Percentiles rank a stretch among this genome's conserved stretches.
Conservation (phyloP, 768 basidiomycete genomes). For the Dacryopinax spathularia region DNA sequence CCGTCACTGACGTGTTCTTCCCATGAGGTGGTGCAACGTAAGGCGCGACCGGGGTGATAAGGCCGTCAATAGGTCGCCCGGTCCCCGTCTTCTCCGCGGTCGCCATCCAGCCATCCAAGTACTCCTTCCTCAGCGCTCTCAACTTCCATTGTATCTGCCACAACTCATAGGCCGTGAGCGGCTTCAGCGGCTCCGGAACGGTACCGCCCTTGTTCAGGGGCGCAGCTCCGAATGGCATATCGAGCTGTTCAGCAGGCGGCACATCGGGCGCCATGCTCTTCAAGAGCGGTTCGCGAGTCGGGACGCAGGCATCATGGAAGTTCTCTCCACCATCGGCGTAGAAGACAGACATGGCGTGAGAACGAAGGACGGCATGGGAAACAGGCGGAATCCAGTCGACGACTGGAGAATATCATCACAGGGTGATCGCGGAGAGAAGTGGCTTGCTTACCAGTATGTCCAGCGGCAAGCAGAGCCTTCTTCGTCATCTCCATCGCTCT, state of each 20-base stretch:
- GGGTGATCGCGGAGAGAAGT: neutral
- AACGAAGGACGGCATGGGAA: neutral
- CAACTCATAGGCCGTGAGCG: constrained; percentile 41
- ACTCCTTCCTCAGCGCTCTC: constrained; percentile 37
- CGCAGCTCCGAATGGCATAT: neutral
- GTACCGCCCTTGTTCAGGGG: constrained; percentile 6
- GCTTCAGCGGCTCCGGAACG: neutral
- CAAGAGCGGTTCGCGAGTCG: constrained; percentile 42
- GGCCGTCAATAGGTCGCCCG: constrained; percentile 59
- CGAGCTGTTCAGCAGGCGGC: neutral
- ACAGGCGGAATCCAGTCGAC: neutral
- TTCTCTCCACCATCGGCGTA: constrained; percentile 38
- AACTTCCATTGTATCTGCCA: constrained; percentile 52
- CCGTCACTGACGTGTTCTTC: constrained; percentile 31
- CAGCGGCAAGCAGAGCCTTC: constrained; percentile 41
- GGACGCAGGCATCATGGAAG: constrained; percentile 15
- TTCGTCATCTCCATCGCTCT: constrained; percentile 46
- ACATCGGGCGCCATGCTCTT: constrained; percentile 31
- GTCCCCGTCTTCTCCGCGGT: constrained; percentile 38
- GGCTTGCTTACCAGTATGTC: constrained; percentile 43
- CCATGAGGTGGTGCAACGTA: constrained; percentile 53
- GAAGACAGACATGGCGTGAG: constrained; percentile 26
- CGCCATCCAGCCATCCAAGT: constrained; percentile 49
- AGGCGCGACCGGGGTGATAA: constrained; percentile 51
- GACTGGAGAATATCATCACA: neutral